A percentile compares a stretch with the other conserved stretches of the same genome.
Conservation (phyloP, 2,329 filamentous ascomycete species). For the Zymoseptoria ardabiliae region DNA sequence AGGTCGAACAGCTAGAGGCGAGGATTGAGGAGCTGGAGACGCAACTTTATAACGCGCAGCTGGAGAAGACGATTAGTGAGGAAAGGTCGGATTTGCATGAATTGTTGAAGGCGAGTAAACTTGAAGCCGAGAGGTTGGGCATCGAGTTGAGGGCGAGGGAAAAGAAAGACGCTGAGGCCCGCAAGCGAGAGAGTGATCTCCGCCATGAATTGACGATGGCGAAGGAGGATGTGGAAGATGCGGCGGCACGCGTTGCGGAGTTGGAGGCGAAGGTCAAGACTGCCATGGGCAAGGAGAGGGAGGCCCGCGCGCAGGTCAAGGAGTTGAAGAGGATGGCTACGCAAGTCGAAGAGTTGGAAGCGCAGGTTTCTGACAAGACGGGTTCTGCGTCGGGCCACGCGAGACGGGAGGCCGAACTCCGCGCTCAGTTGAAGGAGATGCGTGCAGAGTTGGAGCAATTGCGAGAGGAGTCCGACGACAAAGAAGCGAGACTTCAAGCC, state of each 20-base stretch:
- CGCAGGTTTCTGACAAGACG: slow-evolving; percentile 42
- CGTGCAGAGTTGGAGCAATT: slow-evolving; percentile 28
- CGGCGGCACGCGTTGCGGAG: slow-evolving; percentile 52
- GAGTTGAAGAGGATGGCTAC: slow-evolving; percentile 26
- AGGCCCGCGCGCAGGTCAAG: slow-evolving; percentile 31
- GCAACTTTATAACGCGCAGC: slow-evolving; percentile 50
- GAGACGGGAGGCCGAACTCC: slow-evolving; percentile 34
- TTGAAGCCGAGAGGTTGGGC: slow-evolving; percentile 50
- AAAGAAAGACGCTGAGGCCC: slow-evolving; percentile 52
- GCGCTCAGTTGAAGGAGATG: slow-evolving; percentile 29
- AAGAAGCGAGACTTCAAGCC: slow-evolving; percentile 31
- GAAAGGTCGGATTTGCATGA: slow-evolving; percentile 55
- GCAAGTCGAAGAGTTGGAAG: slow-evolving; percentile 30
- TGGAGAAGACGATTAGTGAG: slow-evolving; percentile 44
- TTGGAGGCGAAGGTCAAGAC: slow-evolving; percentile 23
- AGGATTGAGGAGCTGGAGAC: slow-evolving; percentile 52
- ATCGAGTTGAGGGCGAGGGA: slow-evolving; percentile 65
- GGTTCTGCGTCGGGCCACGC: slow-evolving; percentile 30
- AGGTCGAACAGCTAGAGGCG: slow-evolving; percentile 39
- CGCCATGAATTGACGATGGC: slow-evolving; percentile 60
- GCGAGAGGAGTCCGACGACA: slow-evolving; percentile 37
- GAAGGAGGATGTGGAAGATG: slow-evolving; percentile 32
- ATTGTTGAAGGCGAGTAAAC: slow-evolving; percentile 55
- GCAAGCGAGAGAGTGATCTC: slow-evolving; percentile 52
- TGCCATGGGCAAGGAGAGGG: slow-evolving; percentile 28